Percentiles rank a stretch among this genome's conserved stretches.
Evolutionary conservation across 2,329 filamentous ascomycete species (phyloP).

Genomic region (Phialophora chinensis): DNA sequence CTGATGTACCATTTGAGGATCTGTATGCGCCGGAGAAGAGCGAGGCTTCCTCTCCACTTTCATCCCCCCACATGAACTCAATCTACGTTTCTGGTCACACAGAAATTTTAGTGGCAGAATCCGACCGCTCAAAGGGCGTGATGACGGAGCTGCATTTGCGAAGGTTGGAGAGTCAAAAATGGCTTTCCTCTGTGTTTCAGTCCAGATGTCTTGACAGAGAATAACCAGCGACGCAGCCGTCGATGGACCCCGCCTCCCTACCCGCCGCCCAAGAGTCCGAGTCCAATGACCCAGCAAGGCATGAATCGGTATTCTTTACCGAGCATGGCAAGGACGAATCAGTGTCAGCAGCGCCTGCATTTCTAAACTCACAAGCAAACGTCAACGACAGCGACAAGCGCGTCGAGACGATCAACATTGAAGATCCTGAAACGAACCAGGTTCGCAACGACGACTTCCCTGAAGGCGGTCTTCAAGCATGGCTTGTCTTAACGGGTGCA

Average conservation of each 20-base stretch:
- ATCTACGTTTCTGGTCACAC: conserved; percentile 5
- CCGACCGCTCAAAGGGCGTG: conserved; percentile 18
- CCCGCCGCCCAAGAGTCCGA: conserved; percentile 15
- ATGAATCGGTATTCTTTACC: background rate
- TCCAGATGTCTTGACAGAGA: background rate
- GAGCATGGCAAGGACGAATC: background rate
- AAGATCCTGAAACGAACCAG: conserved; percentile 3
- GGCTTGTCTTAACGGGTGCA: conserved; percentile 46
- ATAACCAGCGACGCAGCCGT: background rate
- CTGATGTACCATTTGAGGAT: background rate
- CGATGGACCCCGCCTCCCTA: conserved; percentile 26
- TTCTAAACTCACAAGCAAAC: background rate
- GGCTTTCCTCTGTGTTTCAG: conserved; percentile 1
- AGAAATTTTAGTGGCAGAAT: conserved; percentile 8
- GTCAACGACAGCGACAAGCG: conserved; percentile 7
- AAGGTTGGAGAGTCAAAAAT: background rate
- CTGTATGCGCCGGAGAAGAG: conserved; percentile 28
- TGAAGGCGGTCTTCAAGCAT: conserved; percentile 46
- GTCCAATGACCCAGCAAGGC: conserved; percentile 13
- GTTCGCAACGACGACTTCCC: conserved; percentile 36
- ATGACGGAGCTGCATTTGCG: conserved; percentile 17
- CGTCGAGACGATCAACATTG: conserved; percentile 15
- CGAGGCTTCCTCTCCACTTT: conserved; percentile 20
- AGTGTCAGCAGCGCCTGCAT: background rate
- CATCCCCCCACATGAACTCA: conserved; percentile 7